phyloP scores from a whole-genome alignment of 2,329 filamentous ascomycete species.

The Cladobotryum mycophilum region DNA sequence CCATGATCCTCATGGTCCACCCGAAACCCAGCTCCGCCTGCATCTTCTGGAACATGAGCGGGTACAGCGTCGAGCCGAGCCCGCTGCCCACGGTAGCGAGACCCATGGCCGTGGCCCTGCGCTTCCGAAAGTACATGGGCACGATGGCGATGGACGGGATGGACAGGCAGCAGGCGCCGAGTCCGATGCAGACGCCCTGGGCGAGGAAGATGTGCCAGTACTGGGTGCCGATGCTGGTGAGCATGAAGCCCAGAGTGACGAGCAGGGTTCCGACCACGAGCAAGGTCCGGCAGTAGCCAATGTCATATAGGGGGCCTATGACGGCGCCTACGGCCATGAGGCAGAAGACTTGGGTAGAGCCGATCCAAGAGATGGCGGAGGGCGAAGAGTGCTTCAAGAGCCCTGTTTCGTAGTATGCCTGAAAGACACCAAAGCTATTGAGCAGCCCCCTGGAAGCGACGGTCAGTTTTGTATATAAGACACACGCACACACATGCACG shows the following conservation, averaged over 20 bases:
- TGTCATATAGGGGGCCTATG: slow-evolving; percentile 37
- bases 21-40: slow-evolving; percentile 24
- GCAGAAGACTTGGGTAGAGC: slow-evolving; percentile 35
- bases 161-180: slow-evolving; percentile 30
- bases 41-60: slow-evolving; percentile 30
- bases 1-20: slow-evolving; percentile 30
- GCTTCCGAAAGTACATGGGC: slow-evolving; percentile 34
- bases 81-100: slow-evolving; percentile 36
- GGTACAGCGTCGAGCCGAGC: slow-evolving; percentile 33
- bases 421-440: slow-evolving; percentile 32
- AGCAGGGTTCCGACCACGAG: slow-evolving; percentile 30
- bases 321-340: slow-evolving; percentile 35
- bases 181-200: slow-evolving; percentile 33
- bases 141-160: slow-evolving; percentile 32
- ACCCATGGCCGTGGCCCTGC: slow-evolving; percentile 36
- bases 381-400: slow-evolving; percentile 20
- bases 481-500: too few species aligned
- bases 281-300: slow-evolving; percentile 34
- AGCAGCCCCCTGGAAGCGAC: slow-evolving; percentile 22
- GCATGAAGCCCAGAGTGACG: slow-evolving; percentile 36
- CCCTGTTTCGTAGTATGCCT: slow-evolving; percentile 26
- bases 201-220: slow-evolving; percentile 39
- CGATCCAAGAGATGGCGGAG: slow-evolving; percentile 39
- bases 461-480: too few species aligned
- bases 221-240: slow-evolving; percentile 36